Evolutionary conservation across 208 protist species (phyloP), one percentile per base, ranked within the genome.

Genomic region (Angomonas deanei): DNA sequence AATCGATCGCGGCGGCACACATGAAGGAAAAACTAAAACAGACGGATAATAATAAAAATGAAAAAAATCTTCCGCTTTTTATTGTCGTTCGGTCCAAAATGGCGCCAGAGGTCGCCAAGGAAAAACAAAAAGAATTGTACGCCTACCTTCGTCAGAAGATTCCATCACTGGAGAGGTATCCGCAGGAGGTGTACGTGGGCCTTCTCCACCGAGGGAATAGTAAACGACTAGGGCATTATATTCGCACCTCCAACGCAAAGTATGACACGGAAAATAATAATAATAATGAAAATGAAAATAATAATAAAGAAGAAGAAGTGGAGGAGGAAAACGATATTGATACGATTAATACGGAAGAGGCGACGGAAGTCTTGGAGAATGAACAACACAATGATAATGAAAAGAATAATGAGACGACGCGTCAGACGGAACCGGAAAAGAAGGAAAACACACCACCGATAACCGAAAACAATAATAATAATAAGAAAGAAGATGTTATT

Each of bases 201-300:
- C 11, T 42, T 8, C 15, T 42, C 8, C 8, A 15, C 36, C 8
- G 15, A 42, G 36, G 8, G 36, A 15, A 42, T 8, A 42, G 36
- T 42, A 42, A 42, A 42, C 8, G 15, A 15, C 15, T 42, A 15
- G 36, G 36, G 15, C 15, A 42, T 15, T n/a, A n/a, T 42, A 15
- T 42, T 42, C 36, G 36, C n/a, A n/a, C n/a, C n/a, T n/a, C n/a
- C n/a, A n/a, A n/a, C n/a, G n/a, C n/a, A n/a, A n/a, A n/a, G n/a
- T n/a, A n/a, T n/a, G n/a, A n/a, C 8, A 53, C 5, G 5, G 19
- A 53, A 21, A 53, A 53, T 53, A 53, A 53, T 53, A 53, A 53
- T 53, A 53, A 53, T 53, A 53, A 53, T 53, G 19, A 53, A 28
- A 53, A 53, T 53, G 19, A 53, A 21, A 53, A 53, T 53, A 53